Conservation (phyloP, 768 basidiomycete genomes). For the Naganishia vaughanmartiniae region DNA sequence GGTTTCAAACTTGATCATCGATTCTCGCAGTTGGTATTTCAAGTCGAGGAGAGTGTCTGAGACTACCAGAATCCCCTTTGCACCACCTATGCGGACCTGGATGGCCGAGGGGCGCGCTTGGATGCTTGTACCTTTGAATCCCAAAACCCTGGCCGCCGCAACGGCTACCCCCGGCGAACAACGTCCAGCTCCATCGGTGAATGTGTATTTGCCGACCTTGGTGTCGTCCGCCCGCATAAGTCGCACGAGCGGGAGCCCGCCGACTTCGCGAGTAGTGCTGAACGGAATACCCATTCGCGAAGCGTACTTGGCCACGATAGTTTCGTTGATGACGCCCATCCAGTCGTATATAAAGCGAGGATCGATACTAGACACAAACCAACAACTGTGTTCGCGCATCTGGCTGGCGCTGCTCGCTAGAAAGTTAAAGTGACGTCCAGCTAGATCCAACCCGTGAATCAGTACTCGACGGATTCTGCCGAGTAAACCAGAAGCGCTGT, state of each 20-base stretch:
- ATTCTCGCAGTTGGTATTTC: constrained; percentile 42
- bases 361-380: constrained; percentile 44
- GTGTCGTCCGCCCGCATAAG: not conserved
- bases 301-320: constrained; percentile 29
- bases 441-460: constrained; percentile 42
- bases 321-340: constrained; percentile 49
- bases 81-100: constrained; percentile 49
- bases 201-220: constrained; percentile 20
- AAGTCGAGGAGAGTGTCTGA: constrained; percentile 37
- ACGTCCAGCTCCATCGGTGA: constrained; percentile 50
- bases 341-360: constrained; percentile 33
- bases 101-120: constrained; percentile 45
- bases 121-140: constrained; percentile 35
- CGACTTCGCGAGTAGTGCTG: constrained; percentile 47
- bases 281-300: constrained; percentile 30
- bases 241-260: not conserved
- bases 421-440: constrained; percentile 42
- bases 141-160: constrained; percentile 42
- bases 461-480: constrained; percentile 47
- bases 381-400: constrained; percentile 50
- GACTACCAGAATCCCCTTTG: constrained; percentile 48
- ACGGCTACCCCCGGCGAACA: constrained; percentile 42
- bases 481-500: constrained; percentile 40
- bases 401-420: constrained; percentile 48
- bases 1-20: constrained; percentile 46